Conservation (phyloP, 805 yeast genomes). For the Kodamaea restingae region DNA sequence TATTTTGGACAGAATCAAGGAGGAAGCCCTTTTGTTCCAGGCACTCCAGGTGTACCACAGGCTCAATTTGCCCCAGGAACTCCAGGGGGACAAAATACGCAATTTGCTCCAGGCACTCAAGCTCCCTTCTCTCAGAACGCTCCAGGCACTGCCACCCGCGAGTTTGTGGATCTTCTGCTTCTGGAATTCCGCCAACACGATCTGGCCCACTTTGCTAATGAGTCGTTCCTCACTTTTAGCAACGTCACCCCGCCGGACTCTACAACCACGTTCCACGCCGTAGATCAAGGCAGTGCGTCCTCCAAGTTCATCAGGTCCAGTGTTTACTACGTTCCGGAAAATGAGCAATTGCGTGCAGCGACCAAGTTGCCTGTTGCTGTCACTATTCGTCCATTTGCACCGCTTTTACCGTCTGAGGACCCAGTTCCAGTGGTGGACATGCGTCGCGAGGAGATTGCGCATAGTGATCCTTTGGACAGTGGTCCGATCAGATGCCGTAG, state of each 20-base stretch:
- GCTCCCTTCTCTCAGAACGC: no score
- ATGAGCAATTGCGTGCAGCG: conserved; percentile 62
- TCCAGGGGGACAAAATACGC: no score
- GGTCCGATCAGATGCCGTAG: conserved; percentile 90
- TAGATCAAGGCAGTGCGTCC: conserved; percentile 82
- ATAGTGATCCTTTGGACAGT: conserved; percentile 25
- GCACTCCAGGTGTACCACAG: no score
- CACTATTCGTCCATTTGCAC: conserved; percentile 82
- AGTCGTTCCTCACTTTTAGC: conserved; percentile 64
- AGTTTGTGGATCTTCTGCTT: conserved; percentile 9
- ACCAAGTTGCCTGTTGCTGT: conserved; percentile 81
- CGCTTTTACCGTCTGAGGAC: conserved; percentile 42
- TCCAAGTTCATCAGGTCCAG: conserved; percentile 76
- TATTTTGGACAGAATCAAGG: no score
- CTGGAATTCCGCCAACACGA: conserved; percentile 18
- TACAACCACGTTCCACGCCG: conserved; percentile 61
- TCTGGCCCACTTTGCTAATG: conserved; percentile 3
- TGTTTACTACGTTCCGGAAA: conserved; percentile 77
- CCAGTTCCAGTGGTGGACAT: conserved; percentile 70
- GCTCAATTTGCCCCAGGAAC: no score
- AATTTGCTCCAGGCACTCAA: no score
- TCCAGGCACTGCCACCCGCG: background rate
- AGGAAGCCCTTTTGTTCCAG: no score
- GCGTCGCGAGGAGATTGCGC: conserved; percentile 21
- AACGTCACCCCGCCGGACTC: conserved; percentile 82